Percentiles rank a stretch among this genome's conserved stretches.
phyloP scores from a whole-genome alignment of 331 rosid genomes.

The Malus hybrid region DNA sequence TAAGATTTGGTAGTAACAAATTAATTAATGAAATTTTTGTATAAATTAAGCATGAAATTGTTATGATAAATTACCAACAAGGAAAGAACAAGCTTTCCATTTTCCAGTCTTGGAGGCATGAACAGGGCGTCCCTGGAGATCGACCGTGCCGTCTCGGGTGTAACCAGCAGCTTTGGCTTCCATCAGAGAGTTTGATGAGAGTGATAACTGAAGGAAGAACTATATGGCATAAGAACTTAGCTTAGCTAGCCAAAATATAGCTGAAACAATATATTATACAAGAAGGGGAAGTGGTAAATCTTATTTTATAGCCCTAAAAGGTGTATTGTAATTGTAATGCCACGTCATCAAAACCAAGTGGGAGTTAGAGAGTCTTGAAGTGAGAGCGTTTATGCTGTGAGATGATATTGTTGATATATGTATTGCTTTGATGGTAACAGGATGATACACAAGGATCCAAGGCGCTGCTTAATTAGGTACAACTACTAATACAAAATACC shows the following conservation, averaged over 20 bases:
- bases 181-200: constrained; percentile 16
- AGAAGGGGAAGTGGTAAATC: background rate
- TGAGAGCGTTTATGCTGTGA: too few species aligned
- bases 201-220: background rate
- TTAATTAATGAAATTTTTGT: background rate
- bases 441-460: too few species aligned
- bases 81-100: constrained; percentile 93
- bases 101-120: constrained; percentile 73
- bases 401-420: too few species aligned
- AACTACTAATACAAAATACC: too few species aligned
- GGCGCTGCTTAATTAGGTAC: too few species aligned
- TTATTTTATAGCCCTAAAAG: background rate
- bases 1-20: background rate
- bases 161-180: constrained; percentile 42
- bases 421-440: too few species aligned
- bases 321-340: background rate
- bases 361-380: too few species aligned
- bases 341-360: background rate
- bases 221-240: background rate
- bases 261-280: background rate
- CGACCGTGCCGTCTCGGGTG: constrained; percentile 71
- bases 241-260: background rate
- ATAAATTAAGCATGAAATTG: background rate
- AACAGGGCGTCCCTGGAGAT: constrained; percentile 66
- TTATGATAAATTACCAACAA: constrained; percentile 47